Evolutionary conservation across 495 filamentous ascomycete species (phyloP), one percentile per base, ranked within the genome.

Genomic region (Trichoderma gamsii): DNA sequence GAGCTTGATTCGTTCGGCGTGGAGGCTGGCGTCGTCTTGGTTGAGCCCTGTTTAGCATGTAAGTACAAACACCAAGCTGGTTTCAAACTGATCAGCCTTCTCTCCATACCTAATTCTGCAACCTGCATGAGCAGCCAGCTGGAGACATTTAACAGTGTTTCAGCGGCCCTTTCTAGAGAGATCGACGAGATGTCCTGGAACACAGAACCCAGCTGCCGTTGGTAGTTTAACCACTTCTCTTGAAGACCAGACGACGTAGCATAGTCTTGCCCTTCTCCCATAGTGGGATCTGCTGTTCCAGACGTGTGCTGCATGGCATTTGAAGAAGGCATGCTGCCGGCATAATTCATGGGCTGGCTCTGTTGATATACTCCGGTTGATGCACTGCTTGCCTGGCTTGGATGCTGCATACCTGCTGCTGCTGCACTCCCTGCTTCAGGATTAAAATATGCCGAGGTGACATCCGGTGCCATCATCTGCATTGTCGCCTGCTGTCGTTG

Each of bases 121-220:
- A 90, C 91, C 77, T 93, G 89, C 56, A 87, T 84, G 70, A 97
- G 78, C 59, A 99, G 80, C 91, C 92, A 97, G 68, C 90, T 86
- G 27, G 93, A 96, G 71, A 97, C 85, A 68, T 88, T 82, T 63
- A 96, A 77, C 35, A 99, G 81, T 18, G 88, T 89, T 70, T 82
- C 81, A 70, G 88, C 89, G 41, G 92, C 91, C 67, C 91, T 85
- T 46, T 84, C 81, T 72, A 99, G 83, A 69, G 84, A 78, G n/a
- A 91, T 90, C 70, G 85, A 85, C 67, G 86, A 87, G 66, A 89
- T 89, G 70, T 90, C 84, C 71, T 90, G 87, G 73, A 96, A 95
- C 23, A 90, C 90, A 59, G 83, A 84, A 74, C 87, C 87, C 64
- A 98, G 76, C 6, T 86, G 86, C 61, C 80, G 82, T 71, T 93